These are phyloP conservation scores for Coemansia sp. DNA, from an alignment of 192 early-diverging fungal genomes.

Conservation along the genomic window DNA sequence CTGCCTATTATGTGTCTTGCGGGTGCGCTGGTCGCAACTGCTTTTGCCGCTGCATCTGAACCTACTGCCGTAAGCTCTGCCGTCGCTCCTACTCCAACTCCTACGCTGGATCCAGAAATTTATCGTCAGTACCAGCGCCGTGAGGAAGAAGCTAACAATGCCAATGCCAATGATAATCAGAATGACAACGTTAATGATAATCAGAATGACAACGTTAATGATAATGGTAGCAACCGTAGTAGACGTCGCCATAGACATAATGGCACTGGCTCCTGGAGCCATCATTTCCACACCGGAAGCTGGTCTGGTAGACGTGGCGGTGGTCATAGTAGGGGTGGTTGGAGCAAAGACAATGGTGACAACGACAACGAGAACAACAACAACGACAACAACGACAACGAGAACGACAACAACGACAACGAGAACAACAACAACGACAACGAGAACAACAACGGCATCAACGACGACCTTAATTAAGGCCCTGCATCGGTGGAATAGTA, in stretches of 20 bases:
- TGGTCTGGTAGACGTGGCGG: conserved; percentile 1
- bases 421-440: too few species aligned
- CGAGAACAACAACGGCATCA: too few species aligned
- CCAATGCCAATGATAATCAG: neutral
- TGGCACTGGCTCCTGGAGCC: neutral
- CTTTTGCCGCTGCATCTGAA: too few species aligned
- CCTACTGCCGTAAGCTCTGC: neutral
- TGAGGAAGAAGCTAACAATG: neutral
- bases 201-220: too few species aligned
- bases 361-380: too few species aligned
- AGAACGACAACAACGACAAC: too few species aligned
- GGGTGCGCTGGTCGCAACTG: too few species aligned
- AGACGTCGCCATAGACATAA: neutral
- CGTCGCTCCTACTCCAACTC: neutral
- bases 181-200: neutral
- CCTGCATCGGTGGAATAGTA: too few species aligned
- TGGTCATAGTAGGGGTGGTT: neutral
- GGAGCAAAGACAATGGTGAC: neutral
- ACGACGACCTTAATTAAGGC: too few species aligned
- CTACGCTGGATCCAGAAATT: neutral
- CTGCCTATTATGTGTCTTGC: too few species aligned
- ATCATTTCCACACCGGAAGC: neutral
- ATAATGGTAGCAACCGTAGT: too few species aligned
- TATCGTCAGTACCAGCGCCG: neutral
- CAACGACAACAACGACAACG: neutral